Conservation (phyloP, 2,329 filamentous ascomycete species). For the Plectosphaerella sp. region DNA sequence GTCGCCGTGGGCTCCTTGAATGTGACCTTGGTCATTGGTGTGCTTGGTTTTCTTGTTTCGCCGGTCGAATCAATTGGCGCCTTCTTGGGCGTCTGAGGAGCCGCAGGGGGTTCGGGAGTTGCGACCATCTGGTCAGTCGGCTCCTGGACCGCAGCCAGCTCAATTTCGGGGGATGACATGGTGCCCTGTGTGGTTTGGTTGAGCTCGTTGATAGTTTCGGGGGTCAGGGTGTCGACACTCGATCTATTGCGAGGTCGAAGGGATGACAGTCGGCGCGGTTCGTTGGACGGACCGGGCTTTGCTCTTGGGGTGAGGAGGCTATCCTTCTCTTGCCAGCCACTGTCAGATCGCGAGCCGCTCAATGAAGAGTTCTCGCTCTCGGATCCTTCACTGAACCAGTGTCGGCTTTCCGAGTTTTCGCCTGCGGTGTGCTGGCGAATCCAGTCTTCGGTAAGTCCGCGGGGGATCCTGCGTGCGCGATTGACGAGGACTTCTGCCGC, state of each 20-base stretch:
- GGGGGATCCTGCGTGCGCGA: conserved; percentile 52
- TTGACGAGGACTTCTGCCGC: conserved; percentile 58
- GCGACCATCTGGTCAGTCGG: background rate
- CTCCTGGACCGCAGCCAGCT: conserved; percentile 5
- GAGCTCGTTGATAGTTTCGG: conserved; percentile 14
- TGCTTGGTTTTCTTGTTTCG: conserved; percentile 20
- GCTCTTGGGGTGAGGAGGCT: conserved; percentile 45
- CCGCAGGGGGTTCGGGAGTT: conserved; percentile 18
- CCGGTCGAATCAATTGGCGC: conserved; percentile 21
- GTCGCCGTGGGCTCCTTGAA: conserved; percentile 36
- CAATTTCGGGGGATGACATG: conserved; percentile 10
- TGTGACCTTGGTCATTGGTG: conserved; percentile 29
- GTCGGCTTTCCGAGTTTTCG: conserved; percentile 43
- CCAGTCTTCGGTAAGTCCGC: conserved; percentile 77
- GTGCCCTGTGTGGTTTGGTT: background rate
- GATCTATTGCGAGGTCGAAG: conserved; percentile 42
- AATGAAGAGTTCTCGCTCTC: conserved; percentile 72
- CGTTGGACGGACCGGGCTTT: conserved; percentile 19
- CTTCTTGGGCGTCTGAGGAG: conserved; percentile 25
- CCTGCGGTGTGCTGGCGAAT: conserved; percentile 79
- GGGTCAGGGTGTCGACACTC: conserved; percentile 53
- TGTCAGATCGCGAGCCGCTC: conserved; percentile 57
- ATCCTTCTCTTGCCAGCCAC: conserved; percentile 44
- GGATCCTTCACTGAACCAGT: conserved; percentile 29
- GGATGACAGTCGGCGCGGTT: conserved; percentile 18